Conservation (phyloP, 495 filamentous ascomycete genomes). For the Penicillium paradoxum region DNA sequence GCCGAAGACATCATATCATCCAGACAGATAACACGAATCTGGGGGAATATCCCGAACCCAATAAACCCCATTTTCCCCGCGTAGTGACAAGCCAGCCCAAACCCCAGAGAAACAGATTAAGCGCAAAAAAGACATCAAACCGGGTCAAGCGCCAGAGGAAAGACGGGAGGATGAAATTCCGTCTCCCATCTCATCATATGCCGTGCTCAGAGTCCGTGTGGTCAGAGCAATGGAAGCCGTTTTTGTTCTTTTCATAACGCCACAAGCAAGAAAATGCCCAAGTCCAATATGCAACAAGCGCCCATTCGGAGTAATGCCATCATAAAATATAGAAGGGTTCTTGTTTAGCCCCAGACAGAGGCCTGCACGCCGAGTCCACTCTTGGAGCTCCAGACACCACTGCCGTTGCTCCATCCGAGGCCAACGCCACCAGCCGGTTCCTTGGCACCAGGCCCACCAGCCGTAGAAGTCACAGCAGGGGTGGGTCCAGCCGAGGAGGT, state of each 20-base stretch:
- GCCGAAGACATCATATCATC: slow-evolving; percentile 1
- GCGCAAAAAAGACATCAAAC: background rate
- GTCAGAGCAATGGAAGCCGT: background rate
- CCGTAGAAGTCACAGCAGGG: slow-evolving; percentile 37
- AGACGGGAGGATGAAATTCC: background rate
- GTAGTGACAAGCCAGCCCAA: background rate
- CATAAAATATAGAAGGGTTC: background rate
- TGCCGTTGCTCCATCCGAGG: slow-evolving; percentile 67
- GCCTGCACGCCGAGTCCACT: slow-evolving; percentile 65
- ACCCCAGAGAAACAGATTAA: background rate
- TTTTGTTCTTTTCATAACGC: slow-evolving; percentile 24
- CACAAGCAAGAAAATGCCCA: slow-evolving; percentile 11
- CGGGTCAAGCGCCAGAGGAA: background rate
- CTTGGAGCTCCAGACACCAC: slow-evolving; percentile 72
- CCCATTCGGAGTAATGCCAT: background rate
- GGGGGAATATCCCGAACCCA: background rate
- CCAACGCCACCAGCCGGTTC: slow-evolving; percentile 46
- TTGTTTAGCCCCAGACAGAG: slow-evolving; percentile 67
- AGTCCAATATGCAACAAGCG: slow-evolving; percentile 6
- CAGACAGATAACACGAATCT: background rate
- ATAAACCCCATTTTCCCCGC: background rate
- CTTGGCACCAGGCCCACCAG: slow-evolving; percentile 31
- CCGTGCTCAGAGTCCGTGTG: background rate
- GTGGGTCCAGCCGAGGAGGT: slow-evolving; percentile 59
- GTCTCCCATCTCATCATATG: background rate